Percentiles rank a stretch among this genome's conserved stretches.
These are phyloP conservation scores for Geranium incanum DNA, from an alignment of 441 rosid species.

Conservation along the genomic window DNA sequence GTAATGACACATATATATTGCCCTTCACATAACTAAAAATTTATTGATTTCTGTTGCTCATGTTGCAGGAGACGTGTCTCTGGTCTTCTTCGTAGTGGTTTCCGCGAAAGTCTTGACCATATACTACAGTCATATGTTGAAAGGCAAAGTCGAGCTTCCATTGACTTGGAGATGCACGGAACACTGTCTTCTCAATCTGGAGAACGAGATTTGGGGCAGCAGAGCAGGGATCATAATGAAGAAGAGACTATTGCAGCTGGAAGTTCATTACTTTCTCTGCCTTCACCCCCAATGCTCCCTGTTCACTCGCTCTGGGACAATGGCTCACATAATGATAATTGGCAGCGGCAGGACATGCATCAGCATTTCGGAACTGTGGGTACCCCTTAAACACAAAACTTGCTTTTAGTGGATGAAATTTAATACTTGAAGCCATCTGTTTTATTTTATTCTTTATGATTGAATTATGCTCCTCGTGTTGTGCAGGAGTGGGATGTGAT, in stretches of 20 bases:
- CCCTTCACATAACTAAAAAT: slow-evolving; percentile 7
- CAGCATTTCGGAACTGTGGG: slow-evolving; percentile 65
- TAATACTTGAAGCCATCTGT: neutral
- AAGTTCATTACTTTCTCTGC: slow-evolving; percentile 38
- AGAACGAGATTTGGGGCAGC: slow-evolving; percentile 53
- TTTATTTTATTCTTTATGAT: slow-evolving; percentile 6
- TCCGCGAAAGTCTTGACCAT: slow-evolving; percentile 79
- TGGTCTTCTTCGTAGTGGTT: slow-evolving; percentile 78
- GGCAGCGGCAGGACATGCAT: slow-evolving; percentile 60
- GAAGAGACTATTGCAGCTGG: slow-evolving; percentile 34
- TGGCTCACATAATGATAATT: slow-evolving; percentile 39
- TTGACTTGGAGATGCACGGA: slow-evolving; percentile 62
- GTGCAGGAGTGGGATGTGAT: slow-evolving; percentile 75
- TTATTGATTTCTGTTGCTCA: slow-evolving; percentile 21
- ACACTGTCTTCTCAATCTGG: slow-evolving; percentile 32
- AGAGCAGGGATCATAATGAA: slow-evolving; percentile 38
- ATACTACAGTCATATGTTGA: slow-evolving; percentile 76
- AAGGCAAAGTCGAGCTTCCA: slow-evolving; percentile 60
- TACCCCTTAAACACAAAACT: slow-evolving; percentile 13
- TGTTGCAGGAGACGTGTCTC: slow-evolving; percentile 85
- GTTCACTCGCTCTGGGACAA: slow-evolving; percentile 59
- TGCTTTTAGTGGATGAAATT: neutral
- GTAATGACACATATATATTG: slow-evolving; percentile 2
- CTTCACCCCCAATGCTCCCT: slow-evolving; percentile 43
- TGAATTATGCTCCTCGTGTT: slow-evolving; percentile 19